Conservation (phyloP, 2,329 filamentous ascomycete species). For the Chalaropsis thielavioides region DNA sequence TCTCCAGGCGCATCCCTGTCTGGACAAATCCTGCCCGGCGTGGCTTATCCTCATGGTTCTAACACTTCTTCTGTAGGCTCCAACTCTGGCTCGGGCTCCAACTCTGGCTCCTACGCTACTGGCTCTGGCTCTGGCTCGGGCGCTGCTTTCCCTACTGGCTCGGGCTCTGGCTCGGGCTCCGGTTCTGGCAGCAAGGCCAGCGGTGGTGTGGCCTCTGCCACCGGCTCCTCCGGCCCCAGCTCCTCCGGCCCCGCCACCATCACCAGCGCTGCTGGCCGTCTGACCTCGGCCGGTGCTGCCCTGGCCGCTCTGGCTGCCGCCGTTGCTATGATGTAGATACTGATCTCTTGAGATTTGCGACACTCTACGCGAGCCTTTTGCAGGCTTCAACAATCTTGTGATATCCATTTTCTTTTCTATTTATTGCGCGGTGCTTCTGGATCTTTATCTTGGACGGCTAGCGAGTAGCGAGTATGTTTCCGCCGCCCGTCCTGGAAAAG, state of each 20-base stretch:
- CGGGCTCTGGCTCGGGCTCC: conserved; percentile 1
- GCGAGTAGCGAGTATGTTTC: not conserved
- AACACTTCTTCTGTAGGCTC: conserved; percentile 13
- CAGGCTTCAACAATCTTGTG: not conserved
- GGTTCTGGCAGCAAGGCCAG: not conserved
- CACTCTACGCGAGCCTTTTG: not conserved
- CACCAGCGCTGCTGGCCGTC: conserved; percentile 14
- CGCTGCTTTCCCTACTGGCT: not conserved
- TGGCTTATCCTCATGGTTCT: conserved; percentile 9
- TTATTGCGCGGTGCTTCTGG: not conserved
- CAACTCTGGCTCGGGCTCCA: not conserved
- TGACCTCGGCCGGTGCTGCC: conserved; percentile 13
- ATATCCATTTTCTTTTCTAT: conserved; percentile 6
- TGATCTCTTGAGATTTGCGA: not conserved
- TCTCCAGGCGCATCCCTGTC: not conserved
- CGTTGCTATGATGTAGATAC: conserved; percentile 16
- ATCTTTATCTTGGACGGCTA: not conserved
- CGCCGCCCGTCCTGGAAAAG: not conserved
- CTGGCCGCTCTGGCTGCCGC: conserved; percentile 14
- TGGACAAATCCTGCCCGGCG: conserved; percentile 8
- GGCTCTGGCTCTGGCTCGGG: not conserved
- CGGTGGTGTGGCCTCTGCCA: not conserved
- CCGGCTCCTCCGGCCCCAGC: conserved; percentile 1
- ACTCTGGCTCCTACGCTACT: not conserved
- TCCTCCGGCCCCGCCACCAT: conserved; percentile 1